Evolutionary conservation across 169 alveolate genomes (phyloP).

Genomic region (Cryptosporidium bovis): DNA sequence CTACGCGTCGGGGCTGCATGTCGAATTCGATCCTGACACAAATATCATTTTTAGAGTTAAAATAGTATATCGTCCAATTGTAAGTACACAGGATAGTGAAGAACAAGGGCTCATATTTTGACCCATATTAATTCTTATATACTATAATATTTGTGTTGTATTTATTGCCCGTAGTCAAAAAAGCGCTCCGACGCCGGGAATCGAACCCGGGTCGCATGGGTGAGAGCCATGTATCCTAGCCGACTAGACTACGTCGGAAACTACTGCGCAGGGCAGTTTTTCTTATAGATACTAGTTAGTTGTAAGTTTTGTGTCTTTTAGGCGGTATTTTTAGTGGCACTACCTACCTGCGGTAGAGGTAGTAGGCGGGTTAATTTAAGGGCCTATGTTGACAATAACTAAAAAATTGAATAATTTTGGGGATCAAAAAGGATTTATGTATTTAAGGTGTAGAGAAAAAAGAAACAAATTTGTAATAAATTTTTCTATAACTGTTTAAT

Average conservation of each 20-base stretch:
- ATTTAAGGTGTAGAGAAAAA: background rate
- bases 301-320: constrained; percentile 12
- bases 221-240: constrained; percentile 77
- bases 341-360: constrained; percentile 41
- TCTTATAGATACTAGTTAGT: background rate
- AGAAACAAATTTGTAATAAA: too few relatives aligned
- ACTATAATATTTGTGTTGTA: background rate
- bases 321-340: constrained; percentile 34
- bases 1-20: constrained; percentile 70
- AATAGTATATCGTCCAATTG: constrained; percentile 71
- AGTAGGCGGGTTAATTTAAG: constrained; percentile 42
- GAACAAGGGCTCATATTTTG: constrained; percentile 50
- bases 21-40: constrained; percentile 68
- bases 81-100: constrained; percentile 35
- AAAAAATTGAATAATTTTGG: background rate
- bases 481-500: too few relatives aligned
- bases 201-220: constrained; percentile 78
- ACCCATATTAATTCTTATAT: background rate
- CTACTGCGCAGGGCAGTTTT: background rate
- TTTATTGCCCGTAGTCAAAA: background rate
- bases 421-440: too few relatives aligned
- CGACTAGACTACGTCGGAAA: constrained; percentile 77
- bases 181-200: constrained; percentile 77
- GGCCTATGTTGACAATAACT: constrained; percentile 52
- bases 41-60: constrained; percentile 56